Base-by-base conservation (phyloP, 2,329 filamentous ascomycete species). In the Monilinia vaccinii-corymbosi region DNA sequence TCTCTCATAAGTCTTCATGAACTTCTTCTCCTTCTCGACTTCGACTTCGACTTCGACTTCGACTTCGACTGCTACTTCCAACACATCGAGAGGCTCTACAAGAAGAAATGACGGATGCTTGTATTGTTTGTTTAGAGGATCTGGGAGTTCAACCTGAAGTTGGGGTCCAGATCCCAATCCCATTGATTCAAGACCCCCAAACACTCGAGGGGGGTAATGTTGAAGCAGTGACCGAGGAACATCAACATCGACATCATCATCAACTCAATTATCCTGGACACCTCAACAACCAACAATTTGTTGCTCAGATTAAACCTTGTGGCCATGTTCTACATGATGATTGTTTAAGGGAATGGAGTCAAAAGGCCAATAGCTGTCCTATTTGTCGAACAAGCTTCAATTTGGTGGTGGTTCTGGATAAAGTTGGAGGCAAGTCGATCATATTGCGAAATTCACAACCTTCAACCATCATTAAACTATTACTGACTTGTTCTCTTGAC, bases 351-450 rank as follows among this genome's bases (percentile, higher is more conserved):
- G 90, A 91, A 67, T 99, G 94, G 94, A 91, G 93, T 49, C 90
- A 95, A 75, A 88, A 95, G 73, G 93, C 94, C 65, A 99, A 97
- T 75, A 97, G 92, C 72, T 99, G 94, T 74, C 94, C 94, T 49
- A 96, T 99, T 74, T 99, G 94, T 76, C 89, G 94, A 67, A 88
- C 90, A 69, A 85, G 82, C 64, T 97, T 99, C 78, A 93, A 97
- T 75, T 77, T 87, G 68, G 92, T 99, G 66, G 85, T 94, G 72
- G 85, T 99, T 63, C 88, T 88, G 73, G 84, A 88, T 71, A 84
- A 81, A 67, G 76, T 91, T 70, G 88, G 90, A 79, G 90, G 91
- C 94, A 82, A 76, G 83, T 61, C 60, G 62, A 64, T 45, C 21
- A 7, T 44, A 32, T 34, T 34, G 38, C 18, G 18, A 32, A 21